Conservation (phyloP, 176 grass and related monocot genomes). For the Eleusine indica region DNA sequence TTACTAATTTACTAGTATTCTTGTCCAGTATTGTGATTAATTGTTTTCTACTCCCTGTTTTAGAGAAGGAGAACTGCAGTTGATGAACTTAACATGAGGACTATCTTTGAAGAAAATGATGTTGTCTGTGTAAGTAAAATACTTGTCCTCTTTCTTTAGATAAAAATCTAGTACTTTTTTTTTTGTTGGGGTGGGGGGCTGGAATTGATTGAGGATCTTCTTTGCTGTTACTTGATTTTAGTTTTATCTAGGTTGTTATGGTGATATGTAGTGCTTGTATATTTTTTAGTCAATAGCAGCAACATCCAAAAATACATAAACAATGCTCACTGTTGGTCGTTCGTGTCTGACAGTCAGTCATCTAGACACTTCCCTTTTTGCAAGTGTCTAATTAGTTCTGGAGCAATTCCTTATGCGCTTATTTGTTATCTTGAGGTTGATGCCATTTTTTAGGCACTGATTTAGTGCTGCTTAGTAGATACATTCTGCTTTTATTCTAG, state of each 20-base stretch:
- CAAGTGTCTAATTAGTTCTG: not conserved
- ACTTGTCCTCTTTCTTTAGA: constrained; percentile 23
- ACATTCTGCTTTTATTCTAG: not conserved
- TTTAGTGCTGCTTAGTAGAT: not conserved
- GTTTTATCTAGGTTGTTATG: not conserved
- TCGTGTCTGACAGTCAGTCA: not conserved
- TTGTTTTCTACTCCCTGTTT: not conserved
- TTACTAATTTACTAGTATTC: constrained; percentile 3
- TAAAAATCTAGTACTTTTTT: not conserved
- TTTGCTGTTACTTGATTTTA: not conserved
- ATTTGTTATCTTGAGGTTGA: constrained; percentile 4
- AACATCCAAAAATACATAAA: not conserved
- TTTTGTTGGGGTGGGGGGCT: not conserved
- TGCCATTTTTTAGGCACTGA: constrained; percentile 12
- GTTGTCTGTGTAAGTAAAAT: constrained; percentile 87
- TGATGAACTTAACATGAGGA: constrained; percentile 96
- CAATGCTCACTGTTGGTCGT: not conserved
- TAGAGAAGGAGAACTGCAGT: constrained; percentile 97
- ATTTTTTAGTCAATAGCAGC: not conserved
- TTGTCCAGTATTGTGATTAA: constrained; percentile 27
- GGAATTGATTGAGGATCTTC: not conserved
- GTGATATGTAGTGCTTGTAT: constrained; percentile 6
- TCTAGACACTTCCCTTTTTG: not conserved
- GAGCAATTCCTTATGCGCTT: not conserved
- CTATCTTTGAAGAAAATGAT: constrained; percentile 97